These are phyloP conservation scores for Miscanthus sacchariflorus DNA, from an alignment of 202 grass and related monocot genomes.

Conservation along the genomic window DNA sequence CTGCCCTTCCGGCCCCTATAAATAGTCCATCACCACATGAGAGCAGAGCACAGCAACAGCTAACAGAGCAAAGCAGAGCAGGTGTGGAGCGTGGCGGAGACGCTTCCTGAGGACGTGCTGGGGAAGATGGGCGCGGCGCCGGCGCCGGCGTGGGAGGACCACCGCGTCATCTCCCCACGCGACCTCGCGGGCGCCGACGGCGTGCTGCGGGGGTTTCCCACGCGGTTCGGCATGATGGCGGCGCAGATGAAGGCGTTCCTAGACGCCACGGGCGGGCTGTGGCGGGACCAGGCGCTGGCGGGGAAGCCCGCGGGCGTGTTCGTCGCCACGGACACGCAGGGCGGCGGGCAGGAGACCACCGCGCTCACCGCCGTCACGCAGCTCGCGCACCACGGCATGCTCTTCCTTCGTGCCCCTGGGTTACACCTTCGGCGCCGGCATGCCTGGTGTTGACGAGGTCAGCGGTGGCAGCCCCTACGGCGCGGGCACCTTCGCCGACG, in stretches of 20 bases:
- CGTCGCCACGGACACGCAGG: constrained; percentile 65
- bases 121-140: constrained; percentile 66
- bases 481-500: constrained; percentile 17
- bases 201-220: constrained; percentile 72
- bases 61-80: too few relatives aligned
- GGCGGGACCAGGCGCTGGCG: constrained; percentile 70
- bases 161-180: constrained; percentile 52
- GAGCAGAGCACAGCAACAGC: too few relatives aligned
- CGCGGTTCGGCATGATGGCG: constrained; percentile 80
- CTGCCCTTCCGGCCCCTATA: too few relatives aligned
- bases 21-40: too few relatives aligned
- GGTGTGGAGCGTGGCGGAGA: constrained; percentile 78
- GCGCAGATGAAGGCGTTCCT: constrained; percentile 78
- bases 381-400: constrained; percentile 75
- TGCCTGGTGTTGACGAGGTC: constrained; percentile 62
- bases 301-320: constrained; percentile 80
- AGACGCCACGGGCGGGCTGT: constrained; percentile 63
- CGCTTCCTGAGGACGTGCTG: constrained; percentile 59
- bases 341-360: constrained; percentile 82
- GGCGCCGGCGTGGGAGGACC: constrained; percentile 31
- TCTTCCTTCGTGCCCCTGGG: constrained; percentile 82
- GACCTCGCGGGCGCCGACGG: constrained; percentile 69
- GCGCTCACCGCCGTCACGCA: constrained; percentile 71
- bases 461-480: constrained; percentile 84
- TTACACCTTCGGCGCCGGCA: constrained; percentile 75